Evolutionary conservation across 2,329 filamentous ascomycete genomes (phyloP).

Genomic region (Chalaropsis ovoidea): DNA sequence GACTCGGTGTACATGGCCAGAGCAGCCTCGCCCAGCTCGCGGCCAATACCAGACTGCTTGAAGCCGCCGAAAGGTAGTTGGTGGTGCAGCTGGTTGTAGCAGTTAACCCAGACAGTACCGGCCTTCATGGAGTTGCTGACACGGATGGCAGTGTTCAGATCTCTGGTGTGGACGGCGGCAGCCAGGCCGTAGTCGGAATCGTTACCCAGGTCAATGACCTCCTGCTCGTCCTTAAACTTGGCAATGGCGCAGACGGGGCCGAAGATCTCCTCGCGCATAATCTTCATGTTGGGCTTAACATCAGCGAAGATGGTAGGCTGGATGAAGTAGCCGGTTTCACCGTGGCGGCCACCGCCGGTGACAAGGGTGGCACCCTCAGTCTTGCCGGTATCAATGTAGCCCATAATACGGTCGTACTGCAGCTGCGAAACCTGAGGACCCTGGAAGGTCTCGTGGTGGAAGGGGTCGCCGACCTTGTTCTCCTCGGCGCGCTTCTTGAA

Average conservation of each 20-base stretch:
- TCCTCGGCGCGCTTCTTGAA: conserved; percentile 42
- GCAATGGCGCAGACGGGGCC: conserved; percentile 52
- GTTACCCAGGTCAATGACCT: conserved; percentile 32
- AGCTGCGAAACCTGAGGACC: conserved; percentile 44
- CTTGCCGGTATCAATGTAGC: conserved; percentile 40
- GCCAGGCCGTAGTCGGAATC: conserved; percentile 47
- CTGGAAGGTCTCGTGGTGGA: conserved; percentile 31
- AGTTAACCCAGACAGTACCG: conserved; percentile 52
- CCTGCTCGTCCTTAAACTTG: conserved; percentile 33
- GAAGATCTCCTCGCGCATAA: conserved; percentile 54
- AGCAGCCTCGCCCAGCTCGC: conserved; percentile 27
- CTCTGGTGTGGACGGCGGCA: conserved; percentile 46
- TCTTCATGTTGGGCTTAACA: conserved; percentile 31
- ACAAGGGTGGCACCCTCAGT: conserved; percentile 31
- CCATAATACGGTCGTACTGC: conserved; percentile 40
- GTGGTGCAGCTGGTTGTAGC: conserved; percentile 33
- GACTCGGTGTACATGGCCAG: conserved; percentile 28
- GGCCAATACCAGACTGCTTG: conserved; percentile 27
- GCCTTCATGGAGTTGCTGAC: conserved; percentile 46
- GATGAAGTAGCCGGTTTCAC: conserved; percentile 32
- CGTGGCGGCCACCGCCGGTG: conserved; percentile 30
- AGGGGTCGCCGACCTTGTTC: conserved; percentile 35
- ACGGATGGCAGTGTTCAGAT: conserved; percentile 39
- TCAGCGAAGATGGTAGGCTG: conserved; percentile 31
- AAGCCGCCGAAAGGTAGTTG: conserved; percentile 28